Conservation (phyloP, 139 green algal species). For the Picochlorum sp. region DNA sequence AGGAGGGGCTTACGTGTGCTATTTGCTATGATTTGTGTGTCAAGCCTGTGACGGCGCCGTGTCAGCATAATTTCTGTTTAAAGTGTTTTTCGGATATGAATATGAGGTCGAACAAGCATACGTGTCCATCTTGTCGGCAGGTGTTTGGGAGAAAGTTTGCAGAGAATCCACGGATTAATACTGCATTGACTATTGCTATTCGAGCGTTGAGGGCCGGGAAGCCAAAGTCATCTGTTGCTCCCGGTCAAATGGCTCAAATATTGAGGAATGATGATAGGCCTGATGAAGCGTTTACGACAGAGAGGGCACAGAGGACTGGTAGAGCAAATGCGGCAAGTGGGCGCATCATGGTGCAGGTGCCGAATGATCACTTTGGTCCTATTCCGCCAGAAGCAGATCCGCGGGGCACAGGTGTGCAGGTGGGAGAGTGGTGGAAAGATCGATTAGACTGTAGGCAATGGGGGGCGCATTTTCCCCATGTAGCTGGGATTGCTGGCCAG, state of each 20-base stretch:
- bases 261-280: slow-evolving; percentile 56
- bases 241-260: slow-evolving; percentile 17
- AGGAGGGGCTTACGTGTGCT: slow-evolving; percentile 64
- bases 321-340: slow-evolving; percentile 78
- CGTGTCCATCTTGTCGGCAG: slow-evolving; percentile 75
- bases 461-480: slow-evolving; percentile 90
- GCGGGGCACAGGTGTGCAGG: slow-evolving; percentile 60
- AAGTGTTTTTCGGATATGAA: slow-evolving; percentile 65
- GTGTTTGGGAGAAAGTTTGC: slow-evolving; percentile 60
- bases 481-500: slow-evolving; percentile 93
- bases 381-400: slow-evolving; percentile 85
- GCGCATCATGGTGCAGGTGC: slow-evolving; percentile 82
- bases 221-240: background rate
- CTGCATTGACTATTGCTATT: slow-evolving; percentile 63
- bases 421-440: slow-evolving; percentile 85
- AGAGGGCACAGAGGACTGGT: slow-evolving; percentile 58
- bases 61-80: slow-evolving; percentile 97
- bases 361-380: slow-evolving; percentile 87
- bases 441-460: slow-evolving; percentile 90
- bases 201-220: slow-evolving; percentile 50
- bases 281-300: slow-evolving; percentile 85
- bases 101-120: slow-evolving; percentile 63
- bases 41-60: slow-evolving; percentile 81
- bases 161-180: slow-evolving; percentile 82
- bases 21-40: slow-evolving; percentile 83